phyloP scores from a whole-genome alignment of 306 rosid species.

The Pueraria montana region DNA sequence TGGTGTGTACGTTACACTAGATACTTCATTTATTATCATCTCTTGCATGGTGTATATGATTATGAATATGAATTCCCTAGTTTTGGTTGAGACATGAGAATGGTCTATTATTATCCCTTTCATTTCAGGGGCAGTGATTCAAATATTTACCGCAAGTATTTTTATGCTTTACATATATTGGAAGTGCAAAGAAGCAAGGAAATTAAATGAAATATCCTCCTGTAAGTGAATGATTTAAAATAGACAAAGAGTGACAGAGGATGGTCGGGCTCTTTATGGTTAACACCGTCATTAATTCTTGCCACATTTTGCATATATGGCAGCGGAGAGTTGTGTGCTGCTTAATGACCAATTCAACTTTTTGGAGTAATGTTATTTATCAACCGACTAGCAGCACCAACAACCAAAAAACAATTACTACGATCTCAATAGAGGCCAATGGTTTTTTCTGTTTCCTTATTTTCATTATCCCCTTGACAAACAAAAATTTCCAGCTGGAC shows the following conservation, averaged over 20 bases:
- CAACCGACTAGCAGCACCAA: conserved; percentile 51
- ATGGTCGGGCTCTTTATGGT: conserved; percentile 40
- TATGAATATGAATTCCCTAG: conserved; percentile 9
- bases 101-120: conserved; percentile 27
- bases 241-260: conserved; percentile 32
- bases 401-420: conserved; percentile 56
- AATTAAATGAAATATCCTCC: conserved; percentile 29
- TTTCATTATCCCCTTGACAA: conserved; percentile 9
- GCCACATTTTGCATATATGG: conserved; percentile 29
- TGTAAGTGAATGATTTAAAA: conserved; percentile 32
- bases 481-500: conserved; percentile 61
- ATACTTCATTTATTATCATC: not conserved
- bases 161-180: not conserved
- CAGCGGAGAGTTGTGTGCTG: conserved; percentile 33
- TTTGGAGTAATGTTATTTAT: conserved; percentile 42
- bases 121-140: conserved; percentile 14
- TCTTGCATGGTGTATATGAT: conserved; percentile 11
- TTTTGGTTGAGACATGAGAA: conserved; percentile 20
- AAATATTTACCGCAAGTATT: conserved; percentile 2
- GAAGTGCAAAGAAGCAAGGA: not conserved
- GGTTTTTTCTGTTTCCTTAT: conserved; percentile 8
- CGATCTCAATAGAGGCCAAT: conserved; percentile 45
- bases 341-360: conserved; percentile 31
- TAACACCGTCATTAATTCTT: conserved; percentile 46
- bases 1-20: conserved; percentile 36